phyloP scores from a whole-genome alignment of 176 grass and related monocot genomes.

The Cenchrus americanus region DNA sequence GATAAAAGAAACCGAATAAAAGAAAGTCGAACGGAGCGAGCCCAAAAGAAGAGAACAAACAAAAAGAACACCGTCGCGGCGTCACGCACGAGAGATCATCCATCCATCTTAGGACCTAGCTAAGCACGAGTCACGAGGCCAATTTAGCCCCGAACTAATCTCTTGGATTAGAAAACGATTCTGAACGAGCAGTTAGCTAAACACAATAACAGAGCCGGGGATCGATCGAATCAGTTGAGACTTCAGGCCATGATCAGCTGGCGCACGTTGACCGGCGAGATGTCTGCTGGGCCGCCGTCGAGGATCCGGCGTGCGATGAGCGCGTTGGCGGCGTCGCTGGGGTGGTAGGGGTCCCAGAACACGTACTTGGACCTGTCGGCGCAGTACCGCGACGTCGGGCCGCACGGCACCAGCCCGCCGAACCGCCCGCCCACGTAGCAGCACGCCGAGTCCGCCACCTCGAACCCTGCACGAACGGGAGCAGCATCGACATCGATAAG shows the following conservation, averaged over 20 bases:
- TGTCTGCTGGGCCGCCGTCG: constrained; percentile 58
- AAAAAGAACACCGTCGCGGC: background rate
- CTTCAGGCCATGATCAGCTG: constrained; percentile 35
- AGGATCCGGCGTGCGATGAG: constrained; percentile 63
- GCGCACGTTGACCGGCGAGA: constrained; percentile 69
- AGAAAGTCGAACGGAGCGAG: too few relatives aligned
- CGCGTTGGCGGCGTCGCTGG: constrained; percentile 71
- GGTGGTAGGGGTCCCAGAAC: constrained; percentile 91
- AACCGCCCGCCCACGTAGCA: constrained; percentile 60
- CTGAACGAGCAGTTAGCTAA: background rate
- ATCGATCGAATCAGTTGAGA: background rate
- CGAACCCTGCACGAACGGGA: constrained; percentile 49
- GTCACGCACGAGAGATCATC: background rate
- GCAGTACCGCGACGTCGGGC: constrained; percentile 58
- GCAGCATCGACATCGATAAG: background rate
- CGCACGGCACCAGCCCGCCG: constrained; percentile 76
- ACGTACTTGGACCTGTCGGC: constrained; percentile 79
- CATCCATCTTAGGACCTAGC: background rate
- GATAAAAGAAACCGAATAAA: too few relatives aligned
- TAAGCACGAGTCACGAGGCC: background rate
- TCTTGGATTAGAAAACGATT: background rate
- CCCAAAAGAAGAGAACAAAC: too few relatives aligned
- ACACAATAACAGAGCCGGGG: background rate
- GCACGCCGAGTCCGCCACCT: constrained; percentile 77
- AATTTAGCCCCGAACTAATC: background rate